Evolutionary conservation across 169 alveolate genomes (phyloP), one percentile per base, ranked within the genome.

Genomic region (Babesia bovis): DNA sequence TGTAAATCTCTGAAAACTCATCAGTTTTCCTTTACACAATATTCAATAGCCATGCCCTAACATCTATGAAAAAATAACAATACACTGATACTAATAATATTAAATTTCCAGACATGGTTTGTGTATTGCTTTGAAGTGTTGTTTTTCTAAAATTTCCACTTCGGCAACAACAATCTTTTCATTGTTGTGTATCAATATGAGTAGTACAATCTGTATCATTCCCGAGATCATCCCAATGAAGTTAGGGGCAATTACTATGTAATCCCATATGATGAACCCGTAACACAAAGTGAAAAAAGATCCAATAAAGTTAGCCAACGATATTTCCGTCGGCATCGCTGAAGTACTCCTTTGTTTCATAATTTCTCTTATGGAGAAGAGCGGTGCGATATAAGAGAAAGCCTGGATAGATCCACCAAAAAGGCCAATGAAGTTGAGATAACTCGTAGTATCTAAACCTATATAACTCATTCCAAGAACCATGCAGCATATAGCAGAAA

Each of bases 241-340:
- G 76, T 79, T 86, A 0, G 92, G 92, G 17, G 73, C 84, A 12
- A 86, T 86, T 45, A 86, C 75, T 33, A 86, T 67, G 25, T 69
- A 73, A 49, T 86, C 92, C 83, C 86, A 83, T 32, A 86, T 71
- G 36, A 81, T 86, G 70, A 86, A 86, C 26, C 92, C 92, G 68
- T 86, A 86, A 17, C 87, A 83, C 32, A 86, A 55, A 83, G 84
- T 83, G 70, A 86, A 82, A 45, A 86, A 82, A 50, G 90, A 66
- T 19, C 90, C 73, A 2, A 73, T 53, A 41, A 86, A 83, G 81
- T 85, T 86, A 3, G 88, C 92, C 51, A 83, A 60, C 5, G 90
- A 66, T 25, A 86, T 83, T 49, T 86, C 92, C 65, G 83, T 49
- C 13, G 92, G 92, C 70, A 86, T 82, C 41, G 86, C 71, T n/a